These are phyloP conservation scores for Globisporangium spiculum DNA, from an alignment of 352 stramenopile genomes.

Conservation along the genomic window DNA sequence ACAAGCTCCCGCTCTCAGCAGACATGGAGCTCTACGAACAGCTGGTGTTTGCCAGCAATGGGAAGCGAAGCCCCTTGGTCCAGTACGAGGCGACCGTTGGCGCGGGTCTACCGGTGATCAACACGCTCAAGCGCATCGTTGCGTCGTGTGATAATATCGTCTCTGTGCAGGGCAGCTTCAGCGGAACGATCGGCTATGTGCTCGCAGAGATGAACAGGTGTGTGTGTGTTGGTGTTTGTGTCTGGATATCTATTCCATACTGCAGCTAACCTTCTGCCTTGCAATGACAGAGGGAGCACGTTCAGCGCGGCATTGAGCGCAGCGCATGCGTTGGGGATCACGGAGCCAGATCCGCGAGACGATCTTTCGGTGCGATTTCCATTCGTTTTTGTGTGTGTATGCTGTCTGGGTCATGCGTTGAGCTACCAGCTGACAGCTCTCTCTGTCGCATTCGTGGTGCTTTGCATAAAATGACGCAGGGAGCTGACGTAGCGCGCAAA, in stretches of 20 bases:
- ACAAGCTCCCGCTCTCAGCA: slow-evolving; percentile 49
- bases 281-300: slow-evolving; percentile 28
- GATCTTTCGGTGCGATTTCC: slow-evolving; percentile 35
- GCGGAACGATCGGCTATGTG: slow-evolving; percentile 64
- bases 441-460: neutral
- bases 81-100: slow-evolving; percentile 61
- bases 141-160: slow-evolving; percentile 44
- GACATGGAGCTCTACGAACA: slow-evolving; percentile 31
- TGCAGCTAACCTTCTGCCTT: neutral
- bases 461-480: slow-evolving; percentile 21
- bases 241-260: neutral
- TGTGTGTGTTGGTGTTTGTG: neutral
- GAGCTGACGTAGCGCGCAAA: slow-evolving; percentile 66
- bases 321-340: slow-evolving; percentile 55
- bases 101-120: slow-evolving; percentile 59
- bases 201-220: slow-evolving; percentile 35
- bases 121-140: slow-evolving; percentile 44
- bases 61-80: slow-evolving; percentile 20
- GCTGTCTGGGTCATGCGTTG: neutral
- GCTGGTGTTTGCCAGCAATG: slow-evolving; percentile 21
- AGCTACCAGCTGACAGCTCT: neutral
- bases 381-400: too few relatives aligned
- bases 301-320: slow-evolving; percentile 44
- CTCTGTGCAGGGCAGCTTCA: slow-evolving; percentile 51
- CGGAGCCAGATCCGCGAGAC: slow-evolving; percentile 63